Conservation (phyloP, 768 basidiomycete species). For the Lactifluus hygrophoroides region DNA sequence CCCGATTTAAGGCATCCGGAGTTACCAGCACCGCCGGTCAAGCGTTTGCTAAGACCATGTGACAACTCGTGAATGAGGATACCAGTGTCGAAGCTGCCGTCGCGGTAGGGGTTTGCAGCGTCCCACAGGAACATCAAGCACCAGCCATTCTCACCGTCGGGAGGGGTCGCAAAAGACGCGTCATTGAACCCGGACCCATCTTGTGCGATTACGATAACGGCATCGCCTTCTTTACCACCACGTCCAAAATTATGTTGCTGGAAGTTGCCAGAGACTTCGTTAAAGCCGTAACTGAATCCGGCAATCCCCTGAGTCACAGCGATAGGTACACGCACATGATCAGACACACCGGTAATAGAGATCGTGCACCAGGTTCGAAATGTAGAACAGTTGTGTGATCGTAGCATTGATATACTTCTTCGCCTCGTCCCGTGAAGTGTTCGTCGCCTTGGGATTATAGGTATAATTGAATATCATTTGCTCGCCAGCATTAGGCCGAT, state of each 20-base stretch:
- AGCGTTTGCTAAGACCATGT: slow-evolving; percentile 87
- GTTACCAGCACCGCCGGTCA: slow-evolving; percentile 90
- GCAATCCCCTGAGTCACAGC: no score
- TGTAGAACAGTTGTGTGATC: no score
- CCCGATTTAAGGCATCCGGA: slow-evolving; percentile 95
- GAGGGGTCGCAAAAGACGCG: slow-evolving; percentile 84
- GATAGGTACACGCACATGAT: neutral
- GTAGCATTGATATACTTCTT: no score
- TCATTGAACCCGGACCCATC: slow-evolving; percentile 92
- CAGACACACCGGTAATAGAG: no score
- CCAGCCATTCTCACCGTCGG: slow-evolving; percentile 79
- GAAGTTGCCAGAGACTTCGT: no score
- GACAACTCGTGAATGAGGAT: slow-evolving; percentile 89
- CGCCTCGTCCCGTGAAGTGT: no score
- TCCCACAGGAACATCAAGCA: slow-evolving; percentile 98
- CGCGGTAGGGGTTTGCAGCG: slow-evolving; percentile 80
- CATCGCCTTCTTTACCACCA: slow-evolving; percentile 82
- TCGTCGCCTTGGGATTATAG: no score
- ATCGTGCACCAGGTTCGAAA: no score
- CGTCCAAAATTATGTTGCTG: no score
- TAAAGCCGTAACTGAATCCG: no score
- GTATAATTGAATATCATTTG: no score
- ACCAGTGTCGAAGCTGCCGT: slow-evolving; percentile 93
- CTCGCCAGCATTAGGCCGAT: slow-evolving; percentile 63
- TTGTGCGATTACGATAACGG: slow-evolving; percentile 90